A percentile compares a stretch with the other conserved stretches of the same genome.
phyloP scores from a whole-genome alignment of 1,284 basidiomycete species.

The Cryptococcus maquisensis region DNA sequence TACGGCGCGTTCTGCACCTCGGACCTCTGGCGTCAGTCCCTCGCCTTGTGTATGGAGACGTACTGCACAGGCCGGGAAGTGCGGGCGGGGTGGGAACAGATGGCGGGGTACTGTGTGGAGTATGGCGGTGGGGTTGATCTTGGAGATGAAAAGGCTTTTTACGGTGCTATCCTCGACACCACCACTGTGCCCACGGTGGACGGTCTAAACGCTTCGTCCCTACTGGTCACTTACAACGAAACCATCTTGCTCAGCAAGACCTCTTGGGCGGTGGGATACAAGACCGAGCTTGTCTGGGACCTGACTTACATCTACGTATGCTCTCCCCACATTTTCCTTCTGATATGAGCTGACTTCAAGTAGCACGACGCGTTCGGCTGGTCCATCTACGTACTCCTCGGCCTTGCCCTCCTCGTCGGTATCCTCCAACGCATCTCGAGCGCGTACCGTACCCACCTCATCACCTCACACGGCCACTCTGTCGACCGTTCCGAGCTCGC shows the following conservation, averaged over 20 bases:
- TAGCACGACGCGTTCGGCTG: conserved; percentile 26
- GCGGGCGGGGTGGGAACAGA: conserved; percentile 8
- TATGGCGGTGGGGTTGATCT: neutral
- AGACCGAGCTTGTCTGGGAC: conserved; percentile 15
- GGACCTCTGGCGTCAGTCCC: conserved; percentile 2
- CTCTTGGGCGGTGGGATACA: conserved; percentile 7
- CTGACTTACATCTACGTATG: conserved; percentile 11
- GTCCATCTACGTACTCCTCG: conserved; percentile 21
- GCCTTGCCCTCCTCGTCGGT: conserved; percentile 14
- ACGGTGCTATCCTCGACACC: neutral
- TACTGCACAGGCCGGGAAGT: conserved; percentile 14
- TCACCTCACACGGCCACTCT: neutral
- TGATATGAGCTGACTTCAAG: neutral
- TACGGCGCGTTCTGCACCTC: neutral
- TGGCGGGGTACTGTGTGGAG: conserved; percentile 2
- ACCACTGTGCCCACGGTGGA: conserved; percentile 2
- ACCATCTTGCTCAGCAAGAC: conserved; percentile 9
- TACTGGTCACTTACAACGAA: conserved; percentile 4
- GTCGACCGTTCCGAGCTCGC: neutral
- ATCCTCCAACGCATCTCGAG: conserved; percentile 11
- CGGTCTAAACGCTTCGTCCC: neutral
- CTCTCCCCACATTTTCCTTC: neutral
- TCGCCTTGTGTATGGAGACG: conserved; percentile 13
- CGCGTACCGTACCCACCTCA: conserved; percentile 1
- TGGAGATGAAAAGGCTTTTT: neutral